Conservation (phyloP, 176 grass and related monocot genomes). For the Aegilops longissima region DNA sequence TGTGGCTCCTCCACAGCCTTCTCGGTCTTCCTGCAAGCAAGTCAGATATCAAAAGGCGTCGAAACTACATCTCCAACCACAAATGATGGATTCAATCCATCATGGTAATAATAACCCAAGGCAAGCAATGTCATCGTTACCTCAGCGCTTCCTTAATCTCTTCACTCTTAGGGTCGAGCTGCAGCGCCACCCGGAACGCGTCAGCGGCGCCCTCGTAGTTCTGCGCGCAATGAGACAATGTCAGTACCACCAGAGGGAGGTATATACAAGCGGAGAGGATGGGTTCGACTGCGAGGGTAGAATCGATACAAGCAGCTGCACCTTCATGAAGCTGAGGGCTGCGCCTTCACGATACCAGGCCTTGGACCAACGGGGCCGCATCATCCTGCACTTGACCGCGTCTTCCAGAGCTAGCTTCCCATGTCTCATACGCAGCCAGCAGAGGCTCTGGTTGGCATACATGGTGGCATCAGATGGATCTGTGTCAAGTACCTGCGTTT, state of each 20-base stretch:
- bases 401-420: slow-evolving; percentile 4
- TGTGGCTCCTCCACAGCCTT: not conserved
- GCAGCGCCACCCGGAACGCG: not conserved
- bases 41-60: not conserved
- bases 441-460: slow-evolving; percentile 23
- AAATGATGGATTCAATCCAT: not conserved
- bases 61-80: not conserved
- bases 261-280: not conserved
- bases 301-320: not conserved
- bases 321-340: slow-evolving; percentile 11
- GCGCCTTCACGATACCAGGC: slow-evolving; percentile 4
- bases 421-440: slow-evolving; percentile 16
- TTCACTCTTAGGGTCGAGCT: not conserved
- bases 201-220: not conserved
- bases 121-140: not conserved
- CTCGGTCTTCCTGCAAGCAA: not conserved
- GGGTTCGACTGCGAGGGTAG: not conserved
- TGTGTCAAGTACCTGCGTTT: not conserved
- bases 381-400: not conserved
- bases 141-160: not conserved
- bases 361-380: slow-evolving; percentile 1
- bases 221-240: not conserved
- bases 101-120: not conserved
- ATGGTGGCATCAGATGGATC: slow-evolving; percentile 3
- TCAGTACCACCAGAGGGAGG: not conserved